These are phyloP conservation scores for Helotiales sp. DNA, from an alignment of 2,329 filamentous ascomycete species.

Conservation along the genomic window DNA sequence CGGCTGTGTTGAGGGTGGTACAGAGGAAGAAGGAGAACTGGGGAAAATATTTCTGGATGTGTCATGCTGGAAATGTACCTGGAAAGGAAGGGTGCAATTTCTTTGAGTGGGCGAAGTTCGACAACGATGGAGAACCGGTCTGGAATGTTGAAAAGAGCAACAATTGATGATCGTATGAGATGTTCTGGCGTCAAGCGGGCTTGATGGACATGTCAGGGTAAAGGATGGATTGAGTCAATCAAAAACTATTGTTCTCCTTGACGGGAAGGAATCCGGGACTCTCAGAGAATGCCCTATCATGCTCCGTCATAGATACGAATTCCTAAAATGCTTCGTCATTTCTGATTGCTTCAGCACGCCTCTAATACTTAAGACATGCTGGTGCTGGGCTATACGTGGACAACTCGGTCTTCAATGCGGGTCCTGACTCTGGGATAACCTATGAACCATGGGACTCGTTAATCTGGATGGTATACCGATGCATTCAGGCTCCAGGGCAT, in stretches of 20 bases:
- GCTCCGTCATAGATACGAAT: neutral
- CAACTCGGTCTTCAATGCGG: neutral
- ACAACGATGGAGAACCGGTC: slow-evolving; percentile 79
- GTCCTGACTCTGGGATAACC: neutral
- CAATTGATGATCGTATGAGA: no score
- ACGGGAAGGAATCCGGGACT: neutral
- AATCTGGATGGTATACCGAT: neutral
- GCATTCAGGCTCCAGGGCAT: neutral
- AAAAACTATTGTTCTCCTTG: neutral
- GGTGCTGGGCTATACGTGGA: no score
- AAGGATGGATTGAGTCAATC: neutral
- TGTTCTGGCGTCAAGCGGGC: no score
- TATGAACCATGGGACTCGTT: neutral
- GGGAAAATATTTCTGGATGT: slow-evolving; percentile 93
- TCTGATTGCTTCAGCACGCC: no score
- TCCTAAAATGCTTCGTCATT: no score
- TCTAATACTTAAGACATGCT: no score
- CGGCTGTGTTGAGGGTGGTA: slow-evolving; percentile 71
- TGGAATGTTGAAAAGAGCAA: slow-evolving; percentile 51
- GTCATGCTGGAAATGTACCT: slow-evolving; percentile 72
- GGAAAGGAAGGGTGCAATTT: slow-evolving; percentile 70
- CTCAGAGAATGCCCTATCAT: neutral
- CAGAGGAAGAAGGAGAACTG: slow-evolving; percentile 74
- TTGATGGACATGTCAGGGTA: neutral
- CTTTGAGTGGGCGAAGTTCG: slow-evolving; percentile 85